Percentiles rank a stretch among this genome's conserved stretches.
Evolutionary conservation across 768 basidiomycete species (phyloP).

Genomic region (Trametes sanguinea): DNA sequence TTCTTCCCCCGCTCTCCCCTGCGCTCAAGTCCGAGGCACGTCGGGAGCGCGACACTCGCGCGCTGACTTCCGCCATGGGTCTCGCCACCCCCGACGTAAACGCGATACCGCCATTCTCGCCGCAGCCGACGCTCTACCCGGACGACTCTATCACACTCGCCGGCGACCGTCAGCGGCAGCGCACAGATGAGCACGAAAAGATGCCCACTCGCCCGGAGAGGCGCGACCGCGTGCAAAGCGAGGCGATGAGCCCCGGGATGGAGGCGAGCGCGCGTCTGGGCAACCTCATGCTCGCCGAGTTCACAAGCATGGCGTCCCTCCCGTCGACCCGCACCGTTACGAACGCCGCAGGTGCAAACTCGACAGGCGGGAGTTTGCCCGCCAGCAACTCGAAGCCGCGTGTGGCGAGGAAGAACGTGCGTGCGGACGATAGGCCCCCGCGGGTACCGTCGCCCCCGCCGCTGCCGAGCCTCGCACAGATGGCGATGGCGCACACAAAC

Average conservation of each 20-base stretch:
- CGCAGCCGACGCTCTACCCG: slow-evolving; percentile 66
- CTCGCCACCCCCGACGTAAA: slow-evolving; percentile 29
- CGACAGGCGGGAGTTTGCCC: slow-evolving; percentile 30
- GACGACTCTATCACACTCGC: slow-evolving; percentile 72
- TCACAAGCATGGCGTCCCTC: slow-evolving; percentile 34
- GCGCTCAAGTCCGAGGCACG: slow-evolving; percentile 46
- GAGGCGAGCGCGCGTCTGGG: slow-evolving; percentile 55
- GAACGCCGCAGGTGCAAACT: slow-evolving; percentile 23
- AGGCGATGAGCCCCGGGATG: slow-evolving; percentile 33
- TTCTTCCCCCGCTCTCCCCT: slow-evolving; percentile 33
- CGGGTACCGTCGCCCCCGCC: slow-evolving; percentile 80
- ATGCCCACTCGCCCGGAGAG: slow-evolving; percentile 6
- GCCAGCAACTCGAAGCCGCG: slow-evolving; percentile 16
- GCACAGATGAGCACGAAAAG: slow-evolving; percentile 14
- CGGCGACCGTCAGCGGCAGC: slow-evolving; percentile 35
- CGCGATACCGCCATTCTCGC: slow-evolving; percentile 42
- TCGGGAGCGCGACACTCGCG: slow-evolving; percentile 42
- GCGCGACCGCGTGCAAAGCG: slow-evolving; percentile 35
- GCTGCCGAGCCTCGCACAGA: slow-evolving; percentile 72
- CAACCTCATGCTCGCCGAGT: slow-evolving; percentile 65
- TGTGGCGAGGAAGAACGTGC: slow-evolving; percentile 34
- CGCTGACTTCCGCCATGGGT: slow-evolving; percentile 43
- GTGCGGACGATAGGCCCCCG: slow-evolving; percentile 62
- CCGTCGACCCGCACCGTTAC: slow-evolving; percentile 40
- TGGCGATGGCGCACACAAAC: slow-evolving; percentile 68